Conservation (phyloP, 164 flowering plant genomes). For the Vitis rupestris region DNA sequence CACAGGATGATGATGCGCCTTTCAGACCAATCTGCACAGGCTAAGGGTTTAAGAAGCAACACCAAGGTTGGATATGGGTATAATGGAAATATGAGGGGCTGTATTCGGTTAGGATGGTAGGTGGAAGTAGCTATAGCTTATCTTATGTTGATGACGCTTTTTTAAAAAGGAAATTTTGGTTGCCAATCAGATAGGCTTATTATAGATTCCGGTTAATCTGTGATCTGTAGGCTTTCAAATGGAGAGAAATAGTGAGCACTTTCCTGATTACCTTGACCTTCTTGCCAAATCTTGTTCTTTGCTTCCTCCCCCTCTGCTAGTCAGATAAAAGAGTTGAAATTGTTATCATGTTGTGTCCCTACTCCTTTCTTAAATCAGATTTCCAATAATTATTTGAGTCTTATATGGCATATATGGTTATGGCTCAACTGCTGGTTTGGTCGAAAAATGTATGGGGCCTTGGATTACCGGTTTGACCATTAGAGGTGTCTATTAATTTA, state of each 20-base stretch:
- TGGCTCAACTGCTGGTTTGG: no score
- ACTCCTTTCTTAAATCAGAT: no score
- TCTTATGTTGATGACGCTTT: not conserved
- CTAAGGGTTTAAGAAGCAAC: not conserved
- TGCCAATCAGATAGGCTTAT: not conserved
- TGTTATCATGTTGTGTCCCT: no score
- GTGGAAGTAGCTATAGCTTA: not conserved
- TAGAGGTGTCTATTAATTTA: no score
- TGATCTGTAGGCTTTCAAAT: not conserved
- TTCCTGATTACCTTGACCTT: not conserved
- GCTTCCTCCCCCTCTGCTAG: no score
- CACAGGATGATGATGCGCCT: not conserved
- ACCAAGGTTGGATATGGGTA: not conserved
- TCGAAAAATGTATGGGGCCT: no score
- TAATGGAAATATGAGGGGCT: not conserved
- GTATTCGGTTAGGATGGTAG: not conserved
- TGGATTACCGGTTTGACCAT: no score
- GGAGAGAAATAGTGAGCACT: not conserved
- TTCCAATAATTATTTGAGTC: no score
- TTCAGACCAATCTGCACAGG: not conserved
- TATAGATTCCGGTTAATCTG: not conserved
- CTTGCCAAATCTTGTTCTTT: no score
- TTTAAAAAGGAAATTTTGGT: conserved; percentile 3
- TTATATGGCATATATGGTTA: no score
- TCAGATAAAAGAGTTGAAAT: no score